Base-by-base conservation (phyloP, 192 early-diverging fungal genomes). In the Borealophlyctis nickersoniae region DNA sequence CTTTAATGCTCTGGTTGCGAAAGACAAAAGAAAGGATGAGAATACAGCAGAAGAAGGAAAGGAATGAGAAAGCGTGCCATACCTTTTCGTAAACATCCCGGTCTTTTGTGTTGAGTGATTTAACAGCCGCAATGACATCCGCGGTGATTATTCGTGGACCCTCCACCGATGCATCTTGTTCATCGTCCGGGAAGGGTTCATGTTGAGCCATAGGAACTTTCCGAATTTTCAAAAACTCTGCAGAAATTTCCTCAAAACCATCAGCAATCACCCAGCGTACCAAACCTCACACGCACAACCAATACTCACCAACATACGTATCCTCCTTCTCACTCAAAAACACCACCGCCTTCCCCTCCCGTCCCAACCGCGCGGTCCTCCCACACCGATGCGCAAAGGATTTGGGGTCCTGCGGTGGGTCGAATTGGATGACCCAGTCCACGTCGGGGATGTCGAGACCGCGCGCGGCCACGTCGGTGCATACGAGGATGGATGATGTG, bases 371-470 rank as follows among this genome's bases (percentile, higher is more conserved):
- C 11, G 91, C 96, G 0, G 95, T 94, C 55, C 96, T 86, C 7
- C 96, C 96, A 68, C 93, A 95, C 2, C 96, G 81, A 77, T 99
- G 96, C 0, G 93, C 81, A 74, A 99, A 99, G 5, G 87, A 85
- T 76, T 96, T 95, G 3, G 95, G 95, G 59, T 99, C 95, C 56
- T 93, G 92, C 1, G 95, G 95, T 11, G 96, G 89, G 66, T 99
- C 96, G 36, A 89, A 87, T 71, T 99, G 96, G 32, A 98, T 80
- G 1, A 99, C 93, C 64, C 81, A 89, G 58, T 98, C 96, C 0
- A 99, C 91, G 73, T 95, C 92, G 0, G 95, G 94, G 59, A 98
- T 88, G 74, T 99, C 96, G 49, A 99, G 67, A 13, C 96, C 96
- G 26, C 96, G 86, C 2, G 93, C 90, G 2, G 96, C 94, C 33